phyloP scores from a whole-genome alignment of 352 stramenopile species.

The Detonula confervacea region DNA sequence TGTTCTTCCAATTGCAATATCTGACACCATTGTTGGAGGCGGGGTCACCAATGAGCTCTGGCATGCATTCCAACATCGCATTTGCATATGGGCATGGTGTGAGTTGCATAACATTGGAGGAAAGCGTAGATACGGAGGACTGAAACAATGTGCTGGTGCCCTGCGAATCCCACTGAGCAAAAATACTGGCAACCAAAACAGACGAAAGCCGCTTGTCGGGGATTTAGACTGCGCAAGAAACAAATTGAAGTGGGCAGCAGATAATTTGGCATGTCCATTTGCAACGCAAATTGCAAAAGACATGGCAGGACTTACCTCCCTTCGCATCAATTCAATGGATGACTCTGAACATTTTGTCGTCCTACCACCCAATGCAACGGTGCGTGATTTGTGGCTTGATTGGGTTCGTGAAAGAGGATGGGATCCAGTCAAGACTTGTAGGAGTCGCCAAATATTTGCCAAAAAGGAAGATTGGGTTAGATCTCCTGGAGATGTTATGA shows the following conservation, averaged over 20 bases:
- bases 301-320: neutral
- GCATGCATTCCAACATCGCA: neutral
- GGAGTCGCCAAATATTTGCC: neutral
- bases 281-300: neutral
- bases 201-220: neutral
- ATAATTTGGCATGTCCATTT: neutral
- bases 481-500: neutral
- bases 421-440: neutral
- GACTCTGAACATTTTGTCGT: neutral
- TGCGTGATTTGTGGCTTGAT: neutral
- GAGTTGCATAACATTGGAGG: neutral
- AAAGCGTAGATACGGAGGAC: neutral
- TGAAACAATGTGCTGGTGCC: neutral
- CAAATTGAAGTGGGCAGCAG: neutral
- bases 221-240: neutral
- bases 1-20: neutral
- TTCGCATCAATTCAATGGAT: neutral
- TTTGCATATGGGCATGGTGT: neutral
- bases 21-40: neutral
- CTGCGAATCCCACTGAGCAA: neutral
- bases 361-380: neutral
- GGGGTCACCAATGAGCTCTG: neutral
- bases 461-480: neutral
- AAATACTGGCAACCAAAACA: neutral
- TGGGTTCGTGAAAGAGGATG: neutral